These are phyloP conservation scores for Mycosarcoma maydis DNA, from an alignment of 1,284 basidiomycete species.

Conservation along the genomic window DNA sequence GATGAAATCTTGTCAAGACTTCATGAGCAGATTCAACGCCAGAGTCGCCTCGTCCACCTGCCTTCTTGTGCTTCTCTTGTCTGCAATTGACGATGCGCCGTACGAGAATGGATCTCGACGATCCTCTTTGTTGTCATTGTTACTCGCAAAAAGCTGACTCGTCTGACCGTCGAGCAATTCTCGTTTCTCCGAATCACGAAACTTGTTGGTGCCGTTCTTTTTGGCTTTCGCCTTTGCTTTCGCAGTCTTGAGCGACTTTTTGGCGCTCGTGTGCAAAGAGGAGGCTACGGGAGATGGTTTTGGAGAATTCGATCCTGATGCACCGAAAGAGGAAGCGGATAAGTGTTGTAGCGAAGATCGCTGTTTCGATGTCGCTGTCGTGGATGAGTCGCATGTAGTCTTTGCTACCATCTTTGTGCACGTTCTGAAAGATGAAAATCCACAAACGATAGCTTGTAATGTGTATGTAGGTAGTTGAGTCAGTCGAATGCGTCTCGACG, in stretches of 20 bases:
- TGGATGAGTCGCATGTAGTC: not conserved
- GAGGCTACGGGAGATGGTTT: not conserved
- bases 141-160: slow-evolving; percentile 4
- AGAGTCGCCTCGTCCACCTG: slow-evolving; percentile 28
- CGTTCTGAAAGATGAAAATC: too few relatives aligned
- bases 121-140: not conserved
- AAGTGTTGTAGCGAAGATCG: not conserved
- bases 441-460: too few relatives aligned
- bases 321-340: slow-evolving; percentile 7
- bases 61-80: slow-evolving; percentile 14
- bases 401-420: slow-evolving; percentile 10
- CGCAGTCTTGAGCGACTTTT: slow-evolving; percentile 4
- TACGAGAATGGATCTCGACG: slow-evolving; percentile 29
- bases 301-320: slow-evolving; percentile 2
- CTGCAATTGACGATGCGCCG: slow-evolving; percentile 3
- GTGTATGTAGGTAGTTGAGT: not conserved
- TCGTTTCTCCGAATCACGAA: slow-evolving; percentile 20
- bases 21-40: slow-evolving; percentile 31
- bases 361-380: not conserved
- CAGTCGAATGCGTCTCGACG: too few relatives aligned
- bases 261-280: slow-evolving; percentile 15
- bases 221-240: not conserved
- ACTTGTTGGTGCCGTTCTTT: slow-evolving; percentile 22
- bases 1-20: slow-evolving; percentile 13
- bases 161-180: slow-evolving; percentile 25